A percentile compares a stretch with the other conserved stretches of the same genome.
phyloP scores from a whole-genome alignment of 345 rosid species.

The Melastoma malabathricum region DNA sequence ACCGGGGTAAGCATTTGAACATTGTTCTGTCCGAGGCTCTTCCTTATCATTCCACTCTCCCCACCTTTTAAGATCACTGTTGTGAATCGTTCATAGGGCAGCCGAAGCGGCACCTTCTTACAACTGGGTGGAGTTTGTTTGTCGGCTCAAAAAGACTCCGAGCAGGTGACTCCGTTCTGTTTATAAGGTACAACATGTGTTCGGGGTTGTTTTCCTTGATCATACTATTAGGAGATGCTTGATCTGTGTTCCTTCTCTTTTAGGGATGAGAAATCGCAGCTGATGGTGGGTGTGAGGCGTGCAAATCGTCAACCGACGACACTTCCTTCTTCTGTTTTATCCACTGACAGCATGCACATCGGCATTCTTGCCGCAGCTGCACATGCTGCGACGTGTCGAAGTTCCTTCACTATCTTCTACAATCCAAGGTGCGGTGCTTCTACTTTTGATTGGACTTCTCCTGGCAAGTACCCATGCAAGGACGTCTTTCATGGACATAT shows the following conservation, averaged over 20 bases:
- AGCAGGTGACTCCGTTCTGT: constrained; percentile 94
- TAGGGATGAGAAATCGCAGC: constrained; percentile 92
- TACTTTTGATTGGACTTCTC: too few species aligned
- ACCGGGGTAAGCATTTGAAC: constrained; percentile 38
- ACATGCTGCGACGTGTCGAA: constrained; percentile 78
- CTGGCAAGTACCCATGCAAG: too few species aligned
- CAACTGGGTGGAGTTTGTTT: constrained; percentile 97
- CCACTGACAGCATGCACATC: constrained; percentile 98
- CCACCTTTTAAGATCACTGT: background rate
- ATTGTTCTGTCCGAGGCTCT: too few species aligned
- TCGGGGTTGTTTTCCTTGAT: too few species aligned
- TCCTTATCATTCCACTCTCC: background rate
- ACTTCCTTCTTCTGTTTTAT: constrained; percentile 81
- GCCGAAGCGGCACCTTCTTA: constrained; percentile 97
- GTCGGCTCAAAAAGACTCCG: constrained; percentile 90
- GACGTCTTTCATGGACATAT: too few species aligned
- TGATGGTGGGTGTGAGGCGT: constrained; percentile 84
- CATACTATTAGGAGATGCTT: too few species aligned
- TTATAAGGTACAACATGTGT: constrained; percentile 47
- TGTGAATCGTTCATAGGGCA: constrained; percentile 41
- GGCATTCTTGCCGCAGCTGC: constrained; percentile 99
- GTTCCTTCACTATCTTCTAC: constrained; percentile 83
- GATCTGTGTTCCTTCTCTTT: constrained; percentile 1
- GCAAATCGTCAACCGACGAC: constrained; percentile 88
- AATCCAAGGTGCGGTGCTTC: constrained; percentile 68